These are phyloP conservation scores for Aspergillus cavernicola DNA, from an alignment of 495 filamentous ascomycete genomes.

Conservation along the genomic window DNA sequence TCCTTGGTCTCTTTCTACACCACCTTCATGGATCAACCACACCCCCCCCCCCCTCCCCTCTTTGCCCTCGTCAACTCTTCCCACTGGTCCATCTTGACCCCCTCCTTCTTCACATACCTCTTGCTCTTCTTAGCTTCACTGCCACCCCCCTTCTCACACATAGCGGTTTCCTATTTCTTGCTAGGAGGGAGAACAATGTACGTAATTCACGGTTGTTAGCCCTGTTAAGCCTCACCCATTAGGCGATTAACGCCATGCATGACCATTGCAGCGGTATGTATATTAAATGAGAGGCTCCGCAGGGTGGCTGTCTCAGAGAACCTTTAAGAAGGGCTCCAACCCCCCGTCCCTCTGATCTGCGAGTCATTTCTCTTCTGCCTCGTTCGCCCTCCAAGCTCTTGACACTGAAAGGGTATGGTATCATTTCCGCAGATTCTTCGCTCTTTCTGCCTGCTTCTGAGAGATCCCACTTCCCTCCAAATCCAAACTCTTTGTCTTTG, in stretches of 20 bases:
- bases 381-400: slow-evolving; percentile 14
- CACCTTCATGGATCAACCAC: slow-evolving; percentile 10
- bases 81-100: slow-evolving; percentile 7
- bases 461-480: not conserved
- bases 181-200: slow-evolving; percentile 13
- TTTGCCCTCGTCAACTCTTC: slow-evolving; percentile 4
- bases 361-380: slow-evolving; percentile 25
- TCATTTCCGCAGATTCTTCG: not conserved
- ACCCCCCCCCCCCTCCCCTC: too few species aligned
- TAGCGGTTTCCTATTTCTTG: slow-evolving; percentile 7
- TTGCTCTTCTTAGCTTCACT: slow-evolving; percentile 11
- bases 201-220: slow-evolving; percentile 17
- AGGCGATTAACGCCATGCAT: slow-evolving; percentile 46
- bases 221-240: slow-evolving; percentile 24
- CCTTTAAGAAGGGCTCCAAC: slow-evolving; percentile 35
- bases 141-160: slow-evolving; percentile 27
- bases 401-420: slow-evolving; percentile 2
- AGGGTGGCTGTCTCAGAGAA: slow-evolving; percentile 32
- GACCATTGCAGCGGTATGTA: slow-evolving; percentile 43
- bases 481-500: not conserved
- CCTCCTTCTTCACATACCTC: slow-evolving; percentile 12
- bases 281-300: slow-evolving; percentile 52
- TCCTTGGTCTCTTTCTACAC: slow-evolving; percentile 15
- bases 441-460: not conserved
- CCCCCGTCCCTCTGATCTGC: slow-evolving; percentile 31